Base-by-base conservation (phyloP, 257 asterid genomes). In the Salvia miltiorrhiza region DNA sequence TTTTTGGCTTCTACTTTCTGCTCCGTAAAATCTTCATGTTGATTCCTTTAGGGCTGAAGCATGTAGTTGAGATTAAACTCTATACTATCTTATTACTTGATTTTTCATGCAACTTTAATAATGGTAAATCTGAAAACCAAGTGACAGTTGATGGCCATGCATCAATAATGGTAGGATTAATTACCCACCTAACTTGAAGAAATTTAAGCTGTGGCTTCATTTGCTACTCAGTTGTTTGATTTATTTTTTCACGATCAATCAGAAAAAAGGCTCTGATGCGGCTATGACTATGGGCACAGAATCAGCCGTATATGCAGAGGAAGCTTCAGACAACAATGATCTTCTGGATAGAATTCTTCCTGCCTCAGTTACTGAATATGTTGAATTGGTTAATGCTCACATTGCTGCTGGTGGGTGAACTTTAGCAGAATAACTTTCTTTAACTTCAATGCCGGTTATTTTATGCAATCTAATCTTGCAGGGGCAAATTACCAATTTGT, bases 231-330 rank as follows among this genome's bases (percentile, higher is more conserved):
- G 52, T 52, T 54, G 23, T 73, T 28, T 62, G 40, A 73, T n/a
- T 65, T 11, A n/a, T 62, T 65, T 47, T 30, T 19, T 13, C 47
- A 33, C 77, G 66, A 69, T 74, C 67, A 68, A 81, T 68, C 87
- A 93, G 99, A 87, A 81, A 64, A 93, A 88, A 81, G 99, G 97
- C 52, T 88, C 96, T 41, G 95, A 90, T 77, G 99, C 99, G 70
- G 96, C 99, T 49, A 84, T 77, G 81, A 71, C 97, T 40, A 83
- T 62, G 79, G 97, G 99, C 62, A 74, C 91, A n/a, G 97, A 93
- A 77, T 86, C 99, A 19, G 87, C 90, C 47, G 93, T 93, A 44
- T 90, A 87, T 85, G 97, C 99, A 58, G 87, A 93, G 49, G 96
- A 86, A 86, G 99, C 99, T 74, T 87, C 96, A 71, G 93, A 89